Conservation (phyloP, 1,284 basidiomycete species). For the Cryptococcus jaspeensis region DNA sequence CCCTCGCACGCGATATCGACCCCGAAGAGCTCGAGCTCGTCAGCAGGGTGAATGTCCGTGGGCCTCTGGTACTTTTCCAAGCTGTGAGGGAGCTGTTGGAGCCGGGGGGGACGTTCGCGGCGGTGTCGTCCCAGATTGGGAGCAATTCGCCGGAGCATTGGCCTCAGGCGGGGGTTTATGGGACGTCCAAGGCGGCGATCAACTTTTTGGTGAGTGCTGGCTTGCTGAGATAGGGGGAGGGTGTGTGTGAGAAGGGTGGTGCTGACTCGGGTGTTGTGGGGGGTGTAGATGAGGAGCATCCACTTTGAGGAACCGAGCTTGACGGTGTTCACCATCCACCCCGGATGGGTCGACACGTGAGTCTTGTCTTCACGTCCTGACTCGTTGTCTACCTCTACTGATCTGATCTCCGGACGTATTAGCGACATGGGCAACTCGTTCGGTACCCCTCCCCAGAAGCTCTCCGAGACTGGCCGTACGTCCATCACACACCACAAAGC, state of each 20-base stretch:
- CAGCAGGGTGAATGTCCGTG: conserved; percentile 15
- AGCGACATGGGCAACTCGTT: no score
- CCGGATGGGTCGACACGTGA: conserved; percentile 4
- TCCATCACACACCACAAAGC: no score
- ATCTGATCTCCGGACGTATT: no score
- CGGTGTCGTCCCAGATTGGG: conserved; percentile 18
- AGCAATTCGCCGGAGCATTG: conserved; percentile 9
- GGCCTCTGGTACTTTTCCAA: conserved; percentile 22
- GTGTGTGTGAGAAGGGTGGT: no score
- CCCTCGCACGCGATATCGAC: conserved; percentile 2
- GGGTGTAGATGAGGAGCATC: neutral
- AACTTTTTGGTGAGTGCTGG: conserved; percentile 3
- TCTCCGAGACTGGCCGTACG: no score
- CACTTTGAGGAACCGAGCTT: conserved; percentile 9
- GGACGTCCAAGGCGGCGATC: conserved; percentile 15
- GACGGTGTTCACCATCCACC: conserved; percentile 2
- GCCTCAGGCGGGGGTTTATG: conserved; percentile 10
- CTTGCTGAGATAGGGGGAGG: no score
- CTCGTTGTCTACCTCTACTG: no score
- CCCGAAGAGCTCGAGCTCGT: conserved; percentile 5
- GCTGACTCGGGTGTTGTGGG: no score
- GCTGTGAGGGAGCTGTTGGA: conserved; percentile 14
- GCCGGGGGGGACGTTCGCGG: conserved; percentile 17
- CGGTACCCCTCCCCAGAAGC: no score
- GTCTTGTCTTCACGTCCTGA: neutral